Base-by-base conservation (phyloP, 176 grass and related monocot species). In the Tillandsia fasciculata region DNA sequence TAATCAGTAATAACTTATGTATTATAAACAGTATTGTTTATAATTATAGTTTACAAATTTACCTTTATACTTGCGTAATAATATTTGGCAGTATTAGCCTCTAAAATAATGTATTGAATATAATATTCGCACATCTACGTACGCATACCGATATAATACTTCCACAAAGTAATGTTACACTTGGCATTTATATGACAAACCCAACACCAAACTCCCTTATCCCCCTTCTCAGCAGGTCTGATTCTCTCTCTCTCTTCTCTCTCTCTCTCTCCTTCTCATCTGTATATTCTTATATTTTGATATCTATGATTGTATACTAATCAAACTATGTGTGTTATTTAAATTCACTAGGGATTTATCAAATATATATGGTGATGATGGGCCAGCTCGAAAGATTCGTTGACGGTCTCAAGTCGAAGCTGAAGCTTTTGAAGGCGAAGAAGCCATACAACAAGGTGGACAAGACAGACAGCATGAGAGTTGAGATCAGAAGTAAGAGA, bases 381-480 rank as follows among this genome's bases (percentile, higher is more conserved):
- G 86, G 86, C 49, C 78, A 81, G 79, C 72, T 95, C 23, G 82
- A 75, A 75, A 88, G 66, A 76, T 59, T 96, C 57, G 87, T 91
- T 13, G 80, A 81, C 26, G 79, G 82, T 22, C 81, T 96, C 69
- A 96, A 96, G 72, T 85, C 81, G 48, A 86, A 79, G 72, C 74
- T 96, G 64, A 87, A 75, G 70, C 73, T 68, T 2, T 13, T 85
- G 67, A 82, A 72, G 76, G 81, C 23, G 10, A 84, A 79, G 77
- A 76, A 68, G 48, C 49, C 71, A 26, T 96, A 90, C 53, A 84
- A 74, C 68, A 96, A 83, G 80, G 52, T 88, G 82, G 87, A 79
- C 67, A 96, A 88, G 68, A 96, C 91, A 12, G 91, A 84, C 0
- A 96, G 91, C 87, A 96, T 88, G 91, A 66, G 87, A 66, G 74